These are phyloP conservation scores for Pontederia crassipes DNA, from an alignment of 176 grass and related monocot species.

Conservation along the genomic window DNA sequence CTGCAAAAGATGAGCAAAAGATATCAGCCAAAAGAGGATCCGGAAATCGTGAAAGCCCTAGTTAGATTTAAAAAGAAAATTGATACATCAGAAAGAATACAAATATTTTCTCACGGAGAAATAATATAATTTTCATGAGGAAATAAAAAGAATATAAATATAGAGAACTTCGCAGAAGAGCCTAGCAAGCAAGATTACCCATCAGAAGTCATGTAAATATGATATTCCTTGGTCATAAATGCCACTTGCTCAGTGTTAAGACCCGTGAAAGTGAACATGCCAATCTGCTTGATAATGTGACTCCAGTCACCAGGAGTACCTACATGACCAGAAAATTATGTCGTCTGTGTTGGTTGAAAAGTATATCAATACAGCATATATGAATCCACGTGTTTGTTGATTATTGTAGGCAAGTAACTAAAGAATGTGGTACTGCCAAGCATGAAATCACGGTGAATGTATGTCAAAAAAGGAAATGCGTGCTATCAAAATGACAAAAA, in stretches of 20 bases:
- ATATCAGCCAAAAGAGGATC: too few relatives aligned
- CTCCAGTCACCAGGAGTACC: conserved; percentile 95
- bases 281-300: conserved; percentile 99
- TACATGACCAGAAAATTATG: conserved; percentile 17
- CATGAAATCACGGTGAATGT: background rate
- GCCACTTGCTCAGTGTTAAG: conserved; percentile 82
- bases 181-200: conserved; percentile 36
- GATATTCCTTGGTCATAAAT: conserved; percentile 87
- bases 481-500: background rate
- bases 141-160: too few relatives aligned
- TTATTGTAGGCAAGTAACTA: too few relatives aligned
- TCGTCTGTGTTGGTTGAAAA: background rate
- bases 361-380: too few relatives aligned
- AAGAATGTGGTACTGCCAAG: too few relatives aligned
- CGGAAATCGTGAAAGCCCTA: too few relatives aligned
- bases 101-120: too few relatives aligned
- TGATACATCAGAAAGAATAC: background rate
- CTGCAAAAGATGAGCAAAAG: conserved; percentile 23
- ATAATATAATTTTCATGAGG: too few relatives aligned
- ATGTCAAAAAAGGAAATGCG: background rate
- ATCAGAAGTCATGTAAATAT: conserved; percentile 99
- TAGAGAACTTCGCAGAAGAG: too few relatives aligned
- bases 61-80: too few relatives aligned
- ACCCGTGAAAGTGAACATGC: conserved; percentile 99
- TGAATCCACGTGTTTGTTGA: too few relatives aligned